Evolutionary conservation across 2,329 filamentous ascomycete species (phyloP).

Genomic region (Chrysoporthe cubensis): DNA sequence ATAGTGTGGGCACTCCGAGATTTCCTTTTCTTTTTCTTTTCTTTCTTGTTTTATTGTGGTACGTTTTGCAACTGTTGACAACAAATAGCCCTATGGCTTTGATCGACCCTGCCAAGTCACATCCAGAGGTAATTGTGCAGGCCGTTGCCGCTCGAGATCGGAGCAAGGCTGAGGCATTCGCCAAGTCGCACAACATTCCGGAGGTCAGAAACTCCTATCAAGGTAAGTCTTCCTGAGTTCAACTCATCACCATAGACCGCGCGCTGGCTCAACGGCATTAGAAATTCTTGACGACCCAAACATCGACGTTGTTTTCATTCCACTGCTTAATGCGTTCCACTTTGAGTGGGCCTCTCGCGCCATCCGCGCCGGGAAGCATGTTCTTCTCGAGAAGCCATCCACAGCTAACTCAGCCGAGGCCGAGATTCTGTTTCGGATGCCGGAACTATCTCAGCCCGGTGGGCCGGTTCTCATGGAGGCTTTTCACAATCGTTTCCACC

Average conservation of each 20-base stretch:
- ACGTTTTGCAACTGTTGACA: not conserved
- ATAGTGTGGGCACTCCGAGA: not conserved
- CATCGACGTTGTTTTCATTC: constrained; percentile 49
- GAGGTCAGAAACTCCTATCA: constrained; percentile 3
- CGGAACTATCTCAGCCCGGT: constrained; percentile 33
- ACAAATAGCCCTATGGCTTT: constrained; percentile 36
- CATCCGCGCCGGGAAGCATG: constrained; percentile 47
- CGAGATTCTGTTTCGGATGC: constrained; percentile 39
- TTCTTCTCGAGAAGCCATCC: constrained; percentile 51
- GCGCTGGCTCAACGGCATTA: constrained; percentile 30
- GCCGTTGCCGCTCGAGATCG: constrained; percentile 47
- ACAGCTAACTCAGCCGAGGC: constrained; percentile 44
- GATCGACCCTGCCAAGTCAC: constrained; percentile 45
- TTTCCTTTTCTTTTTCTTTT: not conserved
- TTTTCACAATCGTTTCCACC: constrained; percentile 47
- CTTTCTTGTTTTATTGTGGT: not conserved
- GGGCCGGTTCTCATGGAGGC: constrained; percentile 48
- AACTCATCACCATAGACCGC: not conserved
- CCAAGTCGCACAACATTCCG: constrained; percentile 45
- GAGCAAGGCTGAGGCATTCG: constrained; percentile 43
- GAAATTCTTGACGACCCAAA: constrained; percentile 40
- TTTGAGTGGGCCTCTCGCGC: constrained; percentile 46
- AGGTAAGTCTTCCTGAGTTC: not conserved
- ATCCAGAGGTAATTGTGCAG: constrained; percentile 47
- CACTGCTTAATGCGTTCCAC: constrained; percentile 40